These are phyloP conservation scores for Stagonosporopsis cucurbitacearum DNA, from an alignment of 2,329 filamentous ascomycete species.

Conservation along the genomic window DNA sequence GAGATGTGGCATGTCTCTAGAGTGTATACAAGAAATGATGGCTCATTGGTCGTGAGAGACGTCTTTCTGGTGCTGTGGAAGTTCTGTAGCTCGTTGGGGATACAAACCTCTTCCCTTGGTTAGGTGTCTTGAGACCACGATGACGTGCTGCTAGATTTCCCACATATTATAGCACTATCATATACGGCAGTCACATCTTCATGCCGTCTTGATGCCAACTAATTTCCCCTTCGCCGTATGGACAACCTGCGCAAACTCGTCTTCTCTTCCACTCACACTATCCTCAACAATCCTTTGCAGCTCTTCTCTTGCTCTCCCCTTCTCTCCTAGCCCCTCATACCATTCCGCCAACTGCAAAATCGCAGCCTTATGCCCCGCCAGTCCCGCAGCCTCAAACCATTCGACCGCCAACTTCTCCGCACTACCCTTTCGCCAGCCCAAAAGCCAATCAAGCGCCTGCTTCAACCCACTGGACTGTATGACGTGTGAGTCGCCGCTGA, in stretches of 20 bases:
- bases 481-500: conserved; percentile 24
- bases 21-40: too few species aligned
- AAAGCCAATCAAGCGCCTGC: conserved; percentile 34
- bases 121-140: not conserved
- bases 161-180: not conserved
- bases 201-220: conserved; percentile 1
- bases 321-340: conserved; percentile 21
- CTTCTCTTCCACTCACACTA: conserved; percentile 16
- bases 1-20: too few species aligned
- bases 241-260: conserved; percentile 38
- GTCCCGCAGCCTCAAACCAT: conserved; percentile 41
- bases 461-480: conserved; percentile 7
- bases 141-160: not conserved
- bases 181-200: not conserved
- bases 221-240: conserved; percentile 32
- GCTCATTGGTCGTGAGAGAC: too few species aligned
- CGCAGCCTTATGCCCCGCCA: conserved; percentile 38
- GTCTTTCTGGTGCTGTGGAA: too few species aligned
- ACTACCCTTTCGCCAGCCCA: conserved; percentile 26
- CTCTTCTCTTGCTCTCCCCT: conserved; percentile 22
- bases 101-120: too few species aligned
- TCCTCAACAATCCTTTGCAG: conserved; percentile 26
- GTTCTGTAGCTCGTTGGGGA: too few species aligned
- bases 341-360: conserved; percentile 35
- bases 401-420: conserved; percentile 32